Evolutionary conservation across 1,284 basidiomycete species (phyloP), one percentile per base, ranked within the genome.

Genomic region (Rhodotorula glutinis): DNA sequence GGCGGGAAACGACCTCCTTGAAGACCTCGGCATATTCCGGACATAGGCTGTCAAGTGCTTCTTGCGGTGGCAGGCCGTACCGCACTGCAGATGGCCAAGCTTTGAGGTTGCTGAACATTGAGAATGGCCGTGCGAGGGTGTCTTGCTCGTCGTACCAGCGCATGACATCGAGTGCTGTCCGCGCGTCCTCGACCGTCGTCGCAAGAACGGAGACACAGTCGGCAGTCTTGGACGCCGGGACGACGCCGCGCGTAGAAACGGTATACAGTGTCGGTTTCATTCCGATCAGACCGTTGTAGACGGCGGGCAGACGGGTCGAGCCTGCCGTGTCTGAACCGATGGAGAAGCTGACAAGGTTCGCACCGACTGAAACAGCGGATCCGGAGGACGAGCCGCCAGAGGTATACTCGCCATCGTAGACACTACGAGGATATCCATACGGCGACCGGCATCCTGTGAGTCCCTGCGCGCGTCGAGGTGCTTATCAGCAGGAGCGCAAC

Each of bases 291-390:
- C 65, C 65, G 41, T 67, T 67, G 29, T 49, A 47, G 7, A 62
- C 49, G 17, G 65, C 65, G 3, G 65, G 65, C 10, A 63, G 56
- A 9, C 65, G 61, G 44, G 33, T 59, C 7, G 51, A 54, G 14
- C 65, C 65, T 11, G 61, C 65, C 4, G 65, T 67, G 56, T 67
- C 65, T 33, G 65, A 59, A 3, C 61, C 55, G 53, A 67, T 46
- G 14, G 63, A 64, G 63, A 47, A 52, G 38, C 10, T 19, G 16
- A 56, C 30, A 25, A 53, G 57, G 23, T 33, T 29, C 11, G 65
- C 60, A 9, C 33, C 52, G 25, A 67, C 65, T 5, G 65, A 58
- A n/a, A 67, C 65, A 19, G 60, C 60, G 0, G 56, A 59, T 0
- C 65, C 65, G 11, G 38, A 43, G 19, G 61, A 63, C 17, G 38